phyloP scores from a whole-genome alignment of 805 yeast genomes.

The Candida mattraensis region DNA sequence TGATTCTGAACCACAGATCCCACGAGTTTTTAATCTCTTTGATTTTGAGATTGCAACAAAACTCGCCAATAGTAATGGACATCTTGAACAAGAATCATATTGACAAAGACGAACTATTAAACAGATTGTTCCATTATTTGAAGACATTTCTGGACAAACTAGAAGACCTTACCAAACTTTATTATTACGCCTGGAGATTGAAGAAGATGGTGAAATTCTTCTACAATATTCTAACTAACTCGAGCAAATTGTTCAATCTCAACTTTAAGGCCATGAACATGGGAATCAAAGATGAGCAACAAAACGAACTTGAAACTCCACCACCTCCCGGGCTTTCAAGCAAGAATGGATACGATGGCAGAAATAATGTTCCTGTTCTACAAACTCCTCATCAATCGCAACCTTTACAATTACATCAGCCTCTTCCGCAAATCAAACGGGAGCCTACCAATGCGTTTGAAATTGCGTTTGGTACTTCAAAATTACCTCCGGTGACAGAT shows the following conservation, averaged over 20 bases:
- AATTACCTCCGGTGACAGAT: constrained; percentile 37
- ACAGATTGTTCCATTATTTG: constrained; percentile 34
- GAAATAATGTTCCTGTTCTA: constrained; percentile 6
- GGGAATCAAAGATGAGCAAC: constrained; percentile 16
- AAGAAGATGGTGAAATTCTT: constrained; percentile 41
- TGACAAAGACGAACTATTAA: constrained; percentile 34
- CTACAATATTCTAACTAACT: constrained; percentile 35
- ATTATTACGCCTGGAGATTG: constrained; percentile 48
- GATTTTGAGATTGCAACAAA: constrained; percentile 45
- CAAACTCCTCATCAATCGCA: constrained; percentile 15
- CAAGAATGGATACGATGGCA: constrained; percentile 1
- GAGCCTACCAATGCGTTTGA: constrained; percentile 34
- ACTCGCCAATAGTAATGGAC: constrained; percentile 35
- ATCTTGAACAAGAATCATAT: constrained; percentile 35
- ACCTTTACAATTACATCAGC: constrained; percentile 16
- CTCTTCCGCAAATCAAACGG: constrained; percentile 18
- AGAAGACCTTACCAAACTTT: constrained; percentile 37
- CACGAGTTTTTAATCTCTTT: constrained; percentile 58
- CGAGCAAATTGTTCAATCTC: constrained; percentile 35
- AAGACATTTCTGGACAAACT: constrained; percentile 36
- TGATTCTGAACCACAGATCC: constrained; percentile 55
- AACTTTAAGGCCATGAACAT: constrained; percentile 31
- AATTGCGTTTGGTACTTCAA: constrained; percentile 38
- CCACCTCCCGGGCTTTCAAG: constrained; percentile 6
- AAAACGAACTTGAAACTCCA: constrained; percentile 11